These are phyloP conservation scores for Lasiosphaeris hirsuta DNA, from an alignment of 495 filamentous ascomycete genomes.

Conservation along the genomic window DNA sequence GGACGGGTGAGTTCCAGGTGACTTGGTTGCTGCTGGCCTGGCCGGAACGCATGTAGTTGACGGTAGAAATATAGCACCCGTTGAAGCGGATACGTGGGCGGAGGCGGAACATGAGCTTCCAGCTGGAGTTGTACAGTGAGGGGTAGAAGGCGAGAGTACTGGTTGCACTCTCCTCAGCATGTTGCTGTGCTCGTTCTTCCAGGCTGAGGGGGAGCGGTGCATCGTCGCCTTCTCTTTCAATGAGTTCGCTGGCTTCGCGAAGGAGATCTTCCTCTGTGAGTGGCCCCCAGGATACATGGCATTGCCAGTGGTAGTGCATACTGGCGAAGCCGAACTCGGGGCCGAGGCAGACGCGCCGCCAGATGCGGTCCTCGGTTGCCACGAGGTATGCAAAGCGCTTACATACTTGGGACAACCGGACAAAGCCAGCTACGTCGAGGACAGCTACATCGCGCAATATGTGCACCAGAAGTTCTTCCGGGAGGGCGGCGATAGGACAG, in stretches of 20 bases:
- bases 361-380: conserved; percentile 80
- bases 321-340: conserved; percentile 70
- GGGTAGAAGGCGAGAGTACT: conserved; percentile 39
- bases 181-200: conserved; percentile 24
- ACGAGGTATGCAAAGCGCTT: conserved; percentile 84
- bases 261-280: conserved; percentile 41
- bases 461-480: conserved; percentile 74
- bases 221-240: conserved; percentile 12
- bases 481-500: conserved; percentile 74
- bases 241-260: conserved; percentile 12
- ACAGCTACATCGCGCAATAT: conserved; percentile 61
- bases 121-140: conserved; percentile 46
- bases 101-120: conserved; percentile 67
- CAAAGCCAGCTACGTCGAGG: conserved; percentile 74
- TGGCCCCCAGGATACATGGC: conserved; percentile 59
- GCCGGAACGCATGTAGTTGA: conserved; percentile 88
- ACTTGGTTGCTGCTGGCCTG: conserved; percentile 51
- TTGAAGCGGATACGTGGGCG: conserved; percentile 90
- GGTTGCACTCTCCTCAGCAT: conserved; percentile 30
- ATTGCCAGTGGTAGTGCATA: conserved; percentile 80
- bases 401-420: conserved; percentile 78
- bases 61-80: conserved; percentile 91
- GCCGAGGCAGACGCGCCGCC: conserved; percentile 72
- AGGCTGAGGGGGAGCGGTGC: conserved; percentile 20
- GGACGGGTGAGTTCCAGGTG: conserved; percentile 79